These are phyloP conservation scores for Avena atlantica DNA, from an alignment of 176 grass and related monocot species.

Conservation along the genomic window DNA sequence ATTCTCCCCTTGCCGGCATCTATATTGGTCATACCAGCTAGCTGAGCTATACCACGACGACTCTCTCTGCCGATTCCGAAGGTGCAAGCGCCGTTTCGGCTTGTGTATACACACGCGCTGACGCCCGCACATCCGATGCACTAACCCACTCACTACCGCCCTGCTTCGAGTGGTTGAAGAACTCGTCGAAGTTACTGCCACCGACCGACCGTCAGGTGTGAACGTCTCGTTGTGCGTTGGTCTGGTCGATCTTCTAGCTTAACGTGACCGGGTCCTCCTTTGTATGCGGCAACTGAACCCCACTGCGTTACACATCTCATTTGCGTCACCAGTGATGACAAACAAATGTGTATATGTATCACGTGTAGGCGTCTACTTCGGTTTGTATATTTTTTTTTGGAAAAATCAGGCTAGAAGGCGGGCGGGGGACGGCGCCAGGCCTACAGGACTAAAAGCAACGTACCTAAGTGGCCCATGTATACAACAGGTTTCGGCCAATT, in stretches of 20 bases:
- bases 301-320: not conserved
- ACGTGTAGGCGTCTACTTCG: not conserved
- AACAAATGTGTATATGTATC: not conserved
- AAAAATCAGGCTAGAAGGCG: not conserved
- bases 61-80: not conserved
- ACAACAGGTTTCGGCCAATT: not conserved
- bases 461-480: not conserved
- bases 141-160: conserved; percentile 23
- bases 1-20: not conserved
- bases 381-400: not conserved
- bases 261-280: not conserved
- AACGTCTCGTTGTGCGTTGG: not conserved
- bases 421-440: not conserved
- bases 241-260: not conserved
- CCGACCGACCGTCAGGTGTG: not conserved
- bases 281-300: not conserved
- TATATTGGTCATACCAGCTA: not conserved
- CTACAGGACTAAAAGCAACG: no score
- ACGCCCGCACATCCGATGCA: not conserved
- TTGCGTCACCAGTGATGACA: not conserved
- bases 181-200: not conserved
- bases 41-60: not conserved
- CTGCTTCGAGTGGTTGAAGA: not conserved
- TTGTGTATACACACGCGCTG: not conserved
- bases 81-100: not conserved